Percentiles rank a stretch among this genome's conserved stretches.
These are phyloP conservation scores for Wickerhamomyces mucosus DNA, from an alignment of 805 yeast species.

Conservation along the genomic window DNA sequence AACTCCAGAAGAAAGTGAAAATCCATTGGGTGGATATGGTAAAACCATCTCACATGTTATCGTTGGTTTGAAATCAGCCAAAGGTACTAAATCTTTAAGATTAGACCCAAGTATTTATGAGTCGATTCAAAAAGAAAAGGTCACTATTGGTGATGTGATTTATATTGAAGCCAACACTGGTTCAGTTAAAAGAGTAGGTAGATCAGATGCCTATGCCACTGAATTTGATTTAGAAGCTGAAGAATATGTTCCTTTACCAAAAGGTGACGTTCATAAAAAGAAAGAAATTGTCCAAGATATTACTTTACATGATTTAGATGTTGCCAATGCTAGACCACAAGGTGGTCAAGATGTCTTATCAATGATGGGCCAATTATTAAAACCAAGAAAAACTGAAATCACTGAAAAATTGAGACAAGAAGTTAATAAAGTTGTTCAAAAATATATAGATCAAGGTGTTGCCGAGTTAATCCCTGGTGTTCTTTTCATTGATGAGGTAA, in stretches of 20 bases:
- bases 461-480: constrained; percentile 99
- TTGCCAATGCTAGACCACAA: constrained; percentile 90
- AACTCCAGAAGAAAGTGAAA: constrained; percentile 92
- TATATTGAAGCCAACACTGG: constrained; percentile 98
- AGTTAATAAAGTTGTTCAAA: constrained; percentile 91
- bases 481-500: constrained; percentile 93
- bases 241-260: constrained; percentile 96
- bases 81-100: constrained; percentile 82
- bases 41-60: constrained; percentile 92
- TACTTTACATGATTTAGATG: constrained; percentile 90
- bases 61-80: constrained; percentile 86
- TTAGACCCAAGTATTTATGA: constrained; percentile 91
- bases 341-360: constrained; percentile 96
- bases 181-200: constrained; percentile 91
- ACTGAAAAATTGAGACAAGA: constrained; percentile 92
- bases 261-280: constrained; percentile 97
- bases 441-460: constrained; percentile 95
- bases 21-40: constrained; percentile 96
- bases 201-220: constrained; percentile 98
- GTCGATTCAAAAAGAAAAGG: constrained; percentile 89
- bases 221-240: constrained; percentile 98
- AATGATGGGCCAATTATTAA: constrained; percentile 94
- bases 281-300: constrained; percentile 97
- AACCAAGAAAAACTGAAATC: constrained; percentile 93
- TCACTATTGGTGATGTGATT: constrained; percentile 91